Base-by-base conservation (phyloP, 768 basidiomycete genomes). In the Phylloporus sp. region DNA sequence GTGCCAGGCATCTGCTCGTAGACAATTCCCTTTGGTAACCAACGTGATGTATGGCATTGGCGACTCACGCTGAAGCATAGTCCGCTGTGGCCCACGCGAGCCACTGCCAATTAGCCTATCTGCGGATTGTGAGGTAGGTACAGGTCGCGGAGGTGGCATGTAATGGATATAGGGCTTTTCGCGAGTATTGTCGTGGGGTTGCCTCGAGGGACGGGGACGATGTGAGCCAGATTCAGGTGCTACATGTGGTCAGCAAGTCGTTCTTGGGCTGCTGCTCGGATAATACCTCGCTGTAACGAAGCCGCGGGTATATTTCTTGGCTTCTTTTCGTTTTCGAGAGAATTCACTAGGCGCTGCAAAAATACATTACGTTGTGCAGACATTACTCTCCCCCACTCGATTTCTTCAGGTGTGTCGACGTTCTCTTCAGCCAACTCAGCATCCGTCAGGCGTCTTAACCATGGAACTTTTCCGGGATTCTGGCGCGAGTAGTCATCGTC, bases 341-440 rank as follows among this genome's bases (percentile, higher is more conserved):
- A 72, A 43, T 78, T 71, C 18, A 89, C 81, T 28, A 89, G 77
- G 49, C 78, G 80, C 49, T 80, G 78, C 38, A 88, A 72, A 58
- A 93, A 91, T 29, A 74, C 58, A 55, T 84, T 83, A 50, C 91
- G 75, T 32, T 81, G 75, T 29, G 71, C 68, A 26, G 85, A 81
- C 90, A 91, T 93, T 56, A 70, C 69, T 50, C 65, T 72, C 17
- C 87, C 92, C 80, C 85, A 91, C 40, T 82, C 78, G 31, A 87
- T 68, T 67, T 95, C 92, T 44, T 86, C 84, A 9, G 63, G 55
- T 0, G 84, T 81, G 62, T 95, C 91, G 29, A 89, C 71, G 59
- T 95, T 92, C 70, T 93, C 89, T 42, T 62, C 61, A 6, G 61
- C 62, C 59, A 75, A 66, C 57, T 90, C 82, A 23, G 73, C 71